A percentile compares a stretch with the other conserved stretches of the same genome.
These are phyloP conservation scores for Neonectria punicea DNA, from an alignment of 2,329 filamentous ascomycete genomes.

Conservation along the genomic window DNA sequence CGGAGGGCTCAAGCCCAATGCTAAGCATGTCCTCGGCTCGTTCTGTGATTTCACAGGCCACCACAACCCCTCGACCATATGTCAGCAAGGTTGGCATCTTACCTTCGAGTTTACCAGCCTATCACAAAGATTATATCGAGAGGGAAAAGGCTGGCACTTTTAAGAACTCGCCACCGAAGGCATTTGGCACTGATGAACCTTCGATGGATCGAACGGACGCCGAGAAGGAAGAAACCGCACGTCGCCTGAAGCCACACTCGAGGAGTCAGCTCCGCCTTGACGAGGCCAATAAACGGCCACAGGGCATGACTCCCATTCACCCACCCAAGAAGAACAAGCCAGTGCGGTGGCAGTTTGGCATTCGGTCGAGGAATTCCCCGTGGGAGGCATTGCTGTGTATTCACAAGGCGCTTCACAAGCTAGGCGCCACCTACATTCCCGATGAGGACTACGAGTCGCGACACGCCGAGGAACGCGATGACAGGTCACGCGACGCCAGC, in stretches of 20 bases:
- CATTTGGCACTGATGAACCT: constrained; percentile 60
- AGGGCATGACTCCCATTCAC: constrained; percentile 70
- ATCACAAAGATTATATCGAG: constrained; percentile 92
- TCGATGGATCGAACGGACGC: constrained; percentile 68
- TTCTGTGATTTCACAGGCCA: constrained; percentile 62
- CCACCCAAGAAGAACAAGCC: constrained; percentile 79
- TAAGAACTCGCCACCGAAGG: constrained; percentile 53
- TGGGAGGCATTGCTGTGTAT: constrained; percentile 95
- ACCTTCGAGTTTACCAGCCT: constrained; percentile 88
- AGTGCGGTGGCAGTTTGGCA: constrained; percentile 97
- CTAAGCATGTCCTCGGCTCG: constrained; percentile 65
- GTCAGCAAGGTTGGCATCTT: constrained; percentile 91
- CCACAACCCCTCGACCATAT: constrained; percentile 64
- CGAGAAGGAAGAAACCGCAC: constrained; percentile 83
- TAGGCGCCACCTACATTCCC: constrained; percentile 88
- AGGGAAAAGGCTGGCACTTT: constrained; percentile 67
- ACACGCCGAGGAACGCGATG: constrained; percentile 55
- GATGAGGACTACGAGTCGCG: constrained; percentile 68
- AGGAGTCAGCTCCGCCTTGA: constrained; percentile 77
- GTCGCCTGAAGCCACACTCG: constrained; percentile 86
- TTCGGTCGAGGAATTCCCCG: constrained; percentile 91
- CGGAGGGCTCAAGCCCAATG: constrained; percentile 59
- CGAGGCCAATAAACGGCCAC: constrained; percentile 67
- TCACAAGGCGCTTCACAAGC: constrained; percentile 87
- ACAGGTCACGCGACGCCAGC: constrained; percentile 51